Evolutionary conservation across 192 early-diverging fungal genomes (phyloP).

Genomic region (Spinellus fusiger): DNA sequence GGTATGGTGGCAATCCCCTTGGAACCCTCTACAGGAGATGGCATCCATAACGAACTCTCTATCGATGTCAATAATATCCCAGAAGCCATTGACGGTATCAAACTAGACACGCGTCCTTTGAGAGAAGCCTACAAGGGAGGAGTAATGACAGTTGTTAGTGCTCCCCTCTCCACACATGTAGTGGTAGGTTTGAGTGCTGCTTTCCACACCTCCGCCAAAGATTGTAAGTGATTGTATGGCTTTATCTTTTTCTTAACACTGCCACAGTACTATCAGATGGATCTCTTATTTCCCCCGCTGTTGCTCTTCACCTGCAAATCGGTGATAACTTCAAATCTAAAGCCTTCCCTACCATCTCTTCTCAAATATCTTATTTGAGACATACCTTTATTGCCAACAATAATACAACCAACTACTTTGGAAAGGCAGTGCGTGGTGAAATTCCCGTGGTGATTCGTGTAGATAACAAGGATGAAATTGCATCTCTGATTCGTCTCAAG

Average conservation of each 20-base stretch:
- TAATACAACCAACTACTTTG: slow-evolving; percentile 27
- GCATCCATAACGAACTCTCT: slow-evolving; percentile 21
- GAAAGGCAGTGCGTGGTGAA: slow-evolving; percentile 38
- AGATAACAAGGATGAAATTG: slow-evolving; percentile 59
- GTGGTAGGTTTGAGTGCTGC: slow-evolving; percentile 59
- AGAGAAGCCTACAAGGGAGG: slow-evolving; percentile 55
- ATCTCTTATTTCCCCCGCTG: slow-evolving; percentile 41
- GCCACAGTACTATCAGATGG: slow-evolving; percentile 28
- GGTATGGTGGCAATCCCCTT: slow-evolving; percentile 62
- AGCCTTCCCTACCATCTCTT: slow-evolving; percentile 43
- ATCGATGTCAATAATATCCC: slow-evolving; percentile 25
- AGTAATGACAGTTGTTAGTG: slow-evolving; percentile 53
- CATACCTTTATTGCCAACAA: slow-evolving; percentile 30
- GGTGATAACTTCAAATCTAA: slow-evolving; percentile 38
- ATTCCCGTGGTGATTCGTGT: slow-evolving; percentile 44
- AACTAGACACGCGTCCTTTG: slow-evolving; percentile 50
- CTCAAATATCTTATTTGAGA: slow-evolving; percentile 45
- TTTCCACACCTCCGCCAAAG: slow-evolving; percentile 57
- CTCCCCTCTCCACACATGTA: slow-evolving; percentile 43
- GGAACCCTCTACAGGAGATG: slow-evolving; percentile 58
- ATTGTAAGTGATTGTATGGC: slow-evolving; percentile 31
- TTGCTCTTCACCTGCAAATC: slow-evolving; percentile 57
- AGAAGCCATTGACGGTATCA: slow-evolving; percentile 60
- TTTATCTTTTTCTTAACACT: slow-evolving; percentile 6
- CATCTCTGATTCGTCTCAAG: slow-evolving; percentile 59